phyloP scores from a whole-genome alignment of 1,139 yeast genomes.

The Zygosaccharomyces pseudobailii region DNA sequence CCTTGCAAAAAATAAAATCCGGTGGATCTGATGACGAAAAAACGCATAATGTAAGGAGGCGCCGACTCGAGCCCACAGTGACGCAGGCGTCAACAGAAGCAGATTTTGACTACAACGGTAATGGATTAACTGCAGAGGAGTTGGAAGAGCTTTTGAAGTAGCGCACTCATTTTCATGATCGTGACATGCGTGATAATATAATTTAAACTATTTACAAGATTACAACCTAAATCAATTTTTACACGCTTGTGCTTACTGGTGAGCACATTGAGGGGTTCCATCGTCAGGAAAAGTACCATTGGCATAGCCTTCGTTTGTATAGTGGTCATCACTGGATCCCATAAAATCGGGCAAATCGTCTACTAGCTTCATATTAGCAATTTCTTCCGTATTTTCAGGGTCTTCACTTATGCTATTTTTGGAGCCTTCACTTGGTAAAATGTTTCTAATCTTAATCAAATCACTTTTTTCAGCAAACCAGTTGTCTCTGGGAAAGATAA shows the following conservation, averaged over 20 bases:
- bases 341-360: conserved; percentile 21
- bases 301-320: conserved; percentile 5
- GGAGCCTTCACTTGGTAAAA: conserved; percentile 43
- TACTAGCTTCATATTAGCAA: conserved; percentile 17
- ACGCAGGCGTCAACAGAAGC: conserved; percentile 10
- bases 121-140: conserved; percentile 17
- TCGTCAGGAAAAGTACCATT: conserved; percentile 6
- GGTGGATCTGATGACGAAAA: not conserved
- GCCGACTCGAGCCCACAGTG: conserved; percentile 10
- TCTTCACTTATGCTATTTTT: conserved; percentile 10
- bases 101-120: conserved; percentile 13
- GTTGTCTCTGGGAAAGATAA: conserved; percentile 79
- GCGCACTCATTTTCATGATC: conserved; percentile 1
- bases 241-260: conserved; percentile 13
- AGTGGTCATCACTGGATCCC: conserved; percentile 7
- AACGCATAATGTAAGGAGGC: not conserved
- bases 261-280: conserved; percentile 28
- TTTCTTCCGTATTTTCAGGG: conserved; percentile 23
- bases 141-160: conserved; percentile 14
- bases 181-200: not conserved
- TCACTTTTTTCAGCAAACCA: conserved; percentile 73
- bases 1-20: conserved; percentile 2
- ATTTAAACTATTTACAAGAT: conserved; percentile 10
- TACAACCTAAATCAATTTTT: conserved; percentile 1
- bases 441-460: conserved; percentile 45